A percentile compares a stretch with the other conserved stretches of the same genome.
Conservation (phyloP, 2,329 filamentous ascomycete genomes). For the Akanthomyces lecanii region DNA sequence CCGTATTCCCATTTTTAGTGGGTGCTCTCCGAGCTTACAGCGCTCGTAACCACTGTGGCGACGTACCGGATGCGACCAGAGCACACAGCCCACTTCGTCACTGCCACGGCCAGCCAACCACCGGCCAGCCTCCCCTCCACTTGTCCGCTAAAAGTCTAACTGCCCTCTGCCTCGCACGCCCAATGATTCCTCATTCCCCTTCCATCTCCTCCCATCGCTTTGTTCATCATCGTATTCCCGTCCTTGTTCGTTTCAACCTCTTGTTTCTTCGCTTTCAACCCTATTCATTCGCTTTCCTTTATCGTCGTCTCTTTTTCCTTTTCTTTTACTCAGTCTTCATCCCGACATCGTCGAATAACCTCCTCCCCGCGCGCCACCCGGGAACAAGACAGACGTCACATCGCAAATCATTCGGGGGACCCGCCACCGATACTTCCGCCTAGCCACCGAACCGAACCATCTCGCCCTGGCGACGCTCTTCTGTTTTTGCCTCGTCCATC, state of each 20-base stretch:
- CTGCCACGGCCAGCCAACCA: too few relatives aligned
- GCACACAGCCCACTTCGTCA: neutral
- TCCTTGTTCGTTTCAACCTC: neutral
- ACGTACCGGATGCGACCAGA: neutral
- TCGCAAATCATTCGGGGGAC: conserved; percentile 7
- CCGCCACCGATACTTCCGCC: conserved; percentile 11
- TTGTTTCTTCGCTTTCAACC: conserved; percentile 1
- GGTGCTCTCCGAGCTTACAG: neutral
- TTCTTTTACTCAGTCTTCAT: neutral
- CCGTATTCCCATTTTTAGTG: neutral
- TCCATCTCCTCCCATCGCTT: conserved; percentile 2
- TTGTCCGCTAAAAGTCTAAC: conserved; percentile 5
- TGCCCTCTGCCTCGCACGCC: neutral
- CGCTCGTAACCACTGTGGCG: neutral
- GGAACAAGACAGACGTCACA: neutral
- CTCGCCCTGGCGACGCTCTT: neutral
- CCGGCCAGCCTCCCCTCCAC: neutral
- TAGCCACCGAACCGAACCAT: neutral
- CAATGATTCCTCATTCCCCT: neutral
- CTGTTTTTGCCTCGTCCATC: conserved; percentile 12
- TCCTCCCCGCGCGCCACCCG: neutral
- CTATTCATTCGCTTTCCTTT: conserved; percentile 8
- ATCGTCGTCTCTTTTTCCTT: neutral
- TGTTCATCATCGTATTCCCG: neutral
- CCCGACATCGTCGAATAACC: neutral